Percentiles rank a stretch among this genome's conserved stretches.
Conservation (phyloP, 116 monocot species). For the Iris pallida region DNA sequence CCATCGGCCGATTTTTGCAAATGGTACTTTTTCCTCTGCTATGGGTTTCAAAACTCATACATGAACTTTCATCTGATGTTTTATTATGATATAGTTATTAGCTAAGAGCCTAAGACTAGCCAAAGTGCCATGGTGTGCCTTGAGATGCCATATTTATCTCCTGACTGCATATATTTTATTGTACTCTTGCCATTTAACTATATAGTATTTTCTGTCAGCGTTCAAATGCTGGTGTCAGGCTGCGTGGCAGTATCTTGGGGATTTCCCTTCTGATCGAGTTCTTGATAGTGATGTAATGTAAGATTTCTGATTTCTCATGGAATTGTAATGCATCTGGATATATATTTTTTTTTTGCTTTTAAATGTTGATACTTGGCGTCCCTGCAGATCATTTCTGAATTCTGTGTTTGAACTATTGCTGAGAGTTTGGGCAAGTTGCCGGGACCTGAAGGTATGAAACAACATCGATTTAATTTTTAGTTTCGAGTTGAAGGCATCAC, state of each 20-base stretch:
- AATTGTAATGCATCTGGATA: not conserved
- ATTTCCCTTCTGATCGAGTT: slow-evolving; percentile 48
- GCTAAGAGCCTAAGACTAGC: not conserved
- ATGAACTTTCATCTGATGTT: not conserved
- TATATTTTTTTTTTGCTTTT: not conserved
- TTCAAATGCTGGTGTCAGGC: slow-evolving; percentile 96
- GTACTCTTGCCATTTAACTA: not conserved
- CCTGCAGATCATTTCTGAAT: slow-evolving; percentile 84
- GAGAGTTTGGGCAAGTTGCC: slow-evolving; percentile 82
- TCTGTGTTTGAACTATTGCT: slow-evolving; percentile 89
- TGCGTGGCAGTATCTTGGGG: slow-evolving; percentile 56
- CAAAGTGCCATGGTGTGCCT: not conserved
- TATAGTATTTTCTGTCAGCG: slow-evolving; percentile 40
- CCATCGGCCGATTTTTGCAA: slow-evolving; percentile 84
- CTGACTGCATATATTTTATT: not conserved
- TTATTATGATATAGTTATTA: not conserved
- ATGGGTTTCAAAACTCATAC: not conserved
- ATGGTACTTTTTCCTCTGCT: slow-evolving; percentile 50
- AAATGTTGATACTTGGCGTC: slow-evolving; percentile 3
- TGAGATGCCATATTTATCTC: not conserved
- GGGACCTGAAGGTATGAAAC: slow-evolving; percentile 69
- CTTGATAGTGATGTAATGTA: slow-evolving; percentile 87
- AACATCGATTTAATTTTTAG: no score
- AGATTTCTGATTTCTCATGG: slow-evolving; percentile 20
- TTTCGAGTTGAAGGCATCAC: no score